Percentiles rank a stretch among this genome's conserved stretches.
phyloP scores from a whole-genome alignment of 495 filamentous ascomycete species.

The Penicillium paxilli region DNA sequence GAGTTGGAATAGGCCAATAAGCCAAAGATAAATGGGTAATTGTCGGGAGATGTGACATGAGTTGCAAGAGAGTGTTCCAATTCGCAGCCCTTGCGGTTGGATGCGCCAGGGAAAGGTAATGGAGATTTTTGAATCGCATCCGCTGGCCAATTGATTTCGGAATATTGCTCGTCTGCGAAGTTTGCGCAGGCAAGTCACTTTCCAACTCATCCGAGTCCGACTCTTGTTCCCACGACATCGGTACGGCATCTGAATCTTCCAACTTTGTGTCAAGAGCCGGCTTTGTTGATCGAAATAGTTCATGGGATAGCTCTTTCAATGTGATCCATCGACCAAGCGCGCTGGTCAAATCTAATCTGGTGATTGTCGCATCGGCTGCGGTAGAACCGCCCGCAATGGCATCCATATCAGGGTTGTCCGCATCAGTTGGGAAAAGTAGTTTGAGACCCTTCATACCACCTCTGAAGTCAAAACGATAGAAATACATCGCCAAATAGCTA shows the following conservation, averaged over 20 bases:
- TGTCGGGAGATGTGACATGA: constrained; percentile 60
- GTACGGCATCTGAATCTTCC: constrained; percentile 22
- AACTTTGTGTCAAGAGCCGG: constrained; percentile 1
- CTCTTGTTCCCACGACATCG: constrained; percentile 39
- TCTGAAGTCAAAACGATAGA: constrained; percentile 29
- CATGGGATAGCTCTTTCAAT: constrained; percentile 56
- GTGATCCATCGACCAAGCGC: constrained; percentile 58
- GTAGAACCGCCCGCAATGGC: constrained; percentile 8
- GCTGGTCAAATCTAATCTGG: constrained; percentile 63
- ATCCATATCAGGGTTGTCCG: constrained; percentile 9
- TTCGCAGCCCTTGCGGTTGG: constrained; percentile 44
- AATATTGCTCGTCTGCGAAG: constrained; percentile 20
- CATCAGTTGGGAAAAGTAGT: constrained; percentile 25
- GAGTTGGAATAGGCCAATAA: constrained; percentile 74
- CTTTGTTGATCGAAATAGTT: constrained; percentile 43
- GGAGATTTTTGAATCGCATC: constrained; percentile 47
- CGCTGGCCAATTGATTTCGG: constrained; percentile 46
- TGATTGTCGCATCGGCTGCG: constrained; percentile 50
- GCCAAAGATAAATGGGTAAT: constrained; percentile 79
- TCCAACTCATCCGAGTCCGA: constrained; percentile 13
- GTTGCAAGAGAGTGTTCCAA: constrained; percentile 66
- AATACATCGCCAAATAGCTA: constrained; percentile 60
- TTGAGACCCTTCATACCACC: constrained; percentile 30
- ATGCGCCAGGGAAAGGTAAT: constrained; percentile 53
- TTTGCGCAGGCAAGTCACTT: constrained; percentile 28